Evolutionary conservation across 257 asterid genomes (phyloP), one percentile per base, ranked within the genome.

Genomic region (Plantago ovata): DNA sequence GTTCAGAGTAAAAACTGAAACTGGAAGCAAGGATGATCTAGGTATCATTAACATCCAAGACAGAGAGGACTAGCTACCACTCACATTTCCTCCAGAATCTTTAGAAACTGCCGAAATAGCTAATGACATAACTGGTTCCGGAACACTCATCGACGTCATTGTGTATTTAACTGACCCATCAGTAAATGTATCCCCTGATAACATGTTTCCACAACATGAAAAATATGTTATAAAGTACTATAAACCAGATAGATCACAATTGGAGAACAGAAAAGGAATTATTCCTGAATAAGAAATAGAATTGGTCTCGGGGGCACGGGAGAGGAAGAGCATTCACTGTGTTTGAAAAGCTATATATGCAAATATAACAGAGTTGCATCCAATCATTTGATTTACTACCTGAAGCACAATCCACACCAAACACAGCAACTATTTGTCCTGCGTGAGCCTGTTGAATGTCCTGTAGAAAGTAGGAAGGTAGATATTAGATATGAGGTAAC

Each of bases 381-480:
- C 33, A 19, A 22, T 45, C 20, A 40, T 53, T 19, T 61, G 53
- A 38, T 58, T 36, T 23, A 63, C 61, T 78, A 93, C 99, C 99
- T 77, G 99, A 80, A 38, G 99, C 94, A 79, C 99, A 93, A 72
- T 86, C 99, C 60, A 89, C 89, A 43, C 99, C 99, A 82, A 86
- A 89, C 60, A 93, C 99, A 70, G 99, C 99, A 76, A 93, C 97
- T 64, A 93, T 93, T 70, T 93, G 97, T 67, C 99, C 99, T 7
- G 99, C 95, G 73, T 89, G 97, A 61, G 97, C 99, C 77, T 93
- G 97, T 77, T 84, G 94, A 63, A 93, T 93, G 75, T 93, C 96
- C 99, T 93, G 79, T 44, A 64, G 61, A 60, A 61, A 36, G 43
- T 42, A 53, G 53, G n/a, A 40, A 24, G 41, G 61, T 51, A n/a